Evolutionary conservation across 148 eudicot genomes (phyloP), one percentile per base, ranked within the genome.

Genomic region (Nepenthes gracilis): DNA sequence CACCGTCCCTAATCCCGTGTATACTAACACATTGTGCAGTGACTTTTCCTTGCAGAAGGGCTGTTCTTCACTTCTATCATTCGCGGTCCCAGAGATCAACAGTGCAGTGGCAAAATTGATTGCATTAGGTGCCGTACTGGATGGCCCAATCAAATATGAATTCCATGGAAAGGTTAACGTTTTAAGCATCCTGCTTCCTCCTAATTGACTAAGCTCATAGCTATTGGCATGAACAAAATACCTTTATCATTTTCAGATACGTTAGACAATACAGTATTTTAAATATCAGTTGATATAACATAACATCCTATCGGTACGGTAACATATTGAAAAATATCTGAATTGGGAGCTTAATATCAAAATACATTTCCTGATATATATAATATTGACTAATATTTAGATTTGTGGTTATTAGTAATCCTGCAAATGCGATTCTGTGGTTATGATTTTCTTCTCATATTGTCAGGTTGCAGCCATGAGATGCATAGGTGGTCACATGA

Each of bases 131-230:
- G 97, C 90, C 14, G 87, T 83, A 69, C 64, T 91, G 60, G 97
- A 87, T 72, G 97, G 96, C 49, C 84, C 90, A 10, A 81, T 85
- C 63, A 91, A 87, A 60, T 74, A 87, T 61, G 93, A 91, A 72
- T 72, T 83, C 68, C 84, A 91, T 77, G 97, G 97, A 48, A 87
- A 91, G 93, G 90, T 87, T 61, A 61, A 47, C 37, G 13, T 12
- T 37, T 54, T 9, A 48, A 15, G 14, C 23, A 13, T 11, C 9
- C 23, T 32, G 14, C 33, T 32, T 32, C 15, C 33, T 54, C 1
- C 15, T 45, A 11, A 45, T 45, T 23, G 23, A 23, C 23, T 23
- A 23, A 23, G 23, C 23, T 23, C 23, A 23, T 23, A 23, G 23
- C 23, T 23, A 23, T 23, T 23, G 23, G 23, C 23, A 23, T 23